These are phyloP conservation scores for Reticulascus tulasneorum DNA, from an alignment of 2,329 filamentous ascomycete genomes.

Conservation along the genomic window DNA sequence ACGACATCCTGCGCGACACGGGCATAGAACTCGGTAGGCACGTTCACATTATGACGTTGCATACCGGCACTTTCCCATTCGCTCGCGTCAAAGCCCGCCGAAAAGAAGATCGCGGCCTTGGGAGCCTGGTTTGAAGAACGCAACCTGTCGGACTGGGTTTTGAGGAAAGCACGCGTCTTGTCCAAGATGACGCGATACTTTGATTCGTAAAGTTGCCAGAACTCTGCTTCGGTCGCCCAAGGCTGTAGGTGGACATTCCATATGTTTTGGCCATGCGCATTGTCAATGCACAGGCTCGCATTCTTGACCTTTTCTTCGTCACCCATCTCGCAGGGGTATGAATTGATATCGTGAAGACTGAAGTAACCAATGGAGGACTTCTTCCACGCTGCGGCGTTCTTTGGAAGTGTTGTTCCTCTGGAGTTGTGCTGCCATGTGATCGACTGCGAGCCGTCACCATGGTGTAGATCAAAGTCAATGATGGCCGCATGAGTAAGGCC, in stretches of 20 bases:
- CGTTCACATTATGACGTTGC: conserved; percentile 94
- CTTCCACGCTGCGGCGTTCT: conserved; percentile 72
- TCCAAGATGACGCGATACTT: conserved; percentile 74
- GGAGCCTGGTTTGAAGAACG: conserved; percentile 56
- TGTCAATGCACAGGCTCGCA: conserved; percentile 90
- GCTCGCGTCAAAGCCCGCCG: conserved; percentile 94
- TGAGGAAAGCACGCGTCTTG: conserved; percentile 77
- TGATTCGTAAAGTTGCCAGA: conserved; percentile 82
- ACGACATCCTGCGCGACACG: conserved; percentile 84
- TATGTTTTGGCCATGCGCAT: conserved; percentile 86
- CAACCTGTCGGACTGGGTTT: conserved; percentile 64
- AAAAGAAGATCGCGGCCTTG: conserved; percentile 88
- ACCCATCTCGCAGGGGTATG: conserved; percentile 92
- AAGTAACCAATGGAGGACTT: conserved; percentile 92
- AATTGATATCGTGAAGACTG: conserved; percentile 97
- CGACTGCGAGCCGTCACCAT: conserved; percentile 91
- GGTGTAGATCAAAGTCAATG: conserved; percentile 86
- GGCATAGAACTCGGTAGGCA: conserved; percentile 95
- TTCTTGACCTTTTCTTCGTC: conserved; percentile 91
- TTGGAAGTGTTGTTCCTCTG: conserved; percentile 58
- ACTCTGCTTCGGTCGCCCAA: conserved; percentile 79
- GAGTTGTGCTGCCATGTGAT: conserved; percentile 90
- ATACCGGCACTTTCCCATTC: conserved; percentile 90
- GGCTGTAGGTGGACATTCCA: conserved; percentile 94
- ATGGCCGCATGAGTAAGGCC: conserved; percentile 92